These are phyloP conservation scores for Erysimum cheiri DNA, from an alignment of 441 rosid genomes.

Conservation along the genomic window DNA sequence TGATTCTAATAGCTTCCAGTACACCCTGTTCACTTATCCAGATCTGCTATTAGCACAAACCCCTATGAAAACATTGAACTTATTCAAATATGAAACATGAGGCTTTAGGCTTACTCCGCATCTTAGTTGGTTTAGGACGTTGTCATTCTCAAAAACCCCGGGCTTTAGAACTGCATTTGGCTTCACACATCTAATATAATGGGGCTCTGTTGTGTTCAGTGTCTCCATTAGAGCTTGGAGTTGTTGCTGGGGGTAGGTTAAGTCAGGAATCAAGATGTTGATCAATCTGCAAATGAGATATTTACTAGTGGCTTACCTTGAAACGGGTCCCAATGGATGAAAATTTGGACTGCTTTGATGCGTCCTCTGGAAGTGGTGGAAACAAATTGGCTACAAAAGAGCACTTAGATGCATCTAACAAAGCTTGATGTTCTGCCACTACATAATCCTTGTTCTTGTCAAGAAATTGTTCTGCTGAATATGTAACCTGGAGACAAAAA, in stretches of 20 bases:
- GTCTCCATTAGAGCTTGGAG: slow-evolving; percentile 78
- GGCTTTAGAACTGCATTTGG: slow-evolving; percentile 75
- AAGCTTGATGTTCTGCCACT: slow-evolving; percentile 68
- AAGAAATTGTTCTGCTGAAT: slow-evolving; percentile 60
- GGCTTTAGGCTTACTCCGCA: slow-evolving; percentile 59
- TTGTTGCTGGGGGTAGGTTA: slow-evolving; percentile 65
- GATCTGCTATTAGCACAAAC: slow-evolving; percentile 17
- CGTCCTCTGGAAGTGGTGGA: slow-evolving; percentile 61
- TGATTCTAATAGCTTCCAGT: slow-evolving; percentile 61
- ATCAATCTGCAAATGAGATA: slow-evolving; percentile 19
- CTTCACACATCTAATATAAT: slow-evolving; percentile 73
- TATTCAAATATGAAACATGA: slow-evolving; percentile 24
- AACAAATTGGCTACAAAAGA: slow-evolving; percentile 58
- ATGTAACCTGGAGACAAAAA: slow-evolving; percentile 49
- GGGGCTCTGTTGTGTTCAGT: slow-evolving; percentile 62
- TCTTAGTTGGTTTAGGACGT: slow-evolving; percentile 66
- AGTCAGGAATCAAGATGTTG: slow-evolving; percentile 39
- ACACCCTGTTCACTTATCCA: slow-evolving; percentile 53
- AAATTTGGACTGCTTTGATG: slow-evolving; percentile 64
- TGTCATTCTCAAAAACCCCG: slow-evolving; percentile 65
- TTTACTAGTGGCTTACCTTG: slow-evolving; percentile 48
- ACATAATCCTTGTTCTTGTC: slow-evolving; percentile 69
- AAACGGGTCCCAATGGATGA: slow-evolving; percentile 64
- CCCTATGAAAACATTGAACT: slow-evolving; percentile 19
- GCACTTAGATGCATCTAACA: slow-evolving; percentile 58